Evolutionary conservation across 306 rosid genomes (phyloP).

Genomic region (Cicer pinnatifidum): DNA sequence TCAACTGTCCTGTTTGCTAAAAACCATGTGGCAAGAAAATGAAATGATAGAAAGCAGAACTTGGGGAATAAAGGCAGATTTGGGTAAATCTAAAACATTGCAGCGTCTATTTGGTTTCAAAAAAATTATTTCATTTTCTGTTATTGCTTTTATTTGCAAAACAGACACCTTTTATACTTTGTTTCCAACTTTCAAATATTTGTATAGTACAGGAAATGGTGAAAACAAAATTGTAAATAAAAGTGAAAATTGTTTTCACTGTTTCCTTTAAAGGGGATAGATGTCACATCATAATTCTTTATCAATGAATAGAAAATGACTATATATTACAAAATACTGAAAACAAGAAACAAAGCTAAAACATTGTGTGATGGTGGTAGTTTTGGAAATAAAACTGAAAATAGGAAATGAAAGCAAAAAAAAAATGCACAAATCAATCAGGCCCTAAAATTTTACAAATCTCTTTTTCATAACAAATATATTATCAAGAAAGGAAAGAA

Average conservation of each 20-base stretch:
- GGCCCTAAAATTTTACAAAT: no score
- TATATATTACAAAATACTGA: neutral
- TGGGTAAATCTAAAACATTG: constrained; percentile 8
- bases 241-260: neutral
- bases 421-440: no score
- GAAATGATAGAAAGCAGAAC: neutral
- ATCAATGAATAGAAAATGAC: no score
- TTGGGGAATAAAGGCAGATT: neutral
- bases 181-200: neutral
- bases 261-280: neutral
- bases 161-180: neutral
- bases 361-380: neutral
- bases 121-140: neutral
- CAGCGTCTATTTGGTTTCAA: neutral
- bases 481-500: no score
- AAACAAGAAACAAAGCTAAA: neutral
- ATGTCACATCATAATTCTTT: no score
- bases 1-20: constrained; percentile 10
- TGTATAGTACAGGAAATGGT: neutral
- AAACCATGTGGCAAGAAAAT: constrained; percentile 8
- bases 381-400: neutral
- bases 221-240: neutral
- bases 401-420: neutral
- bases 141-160: neutral
- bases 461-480: no score